These are phyloP conservation scores for Eucalyptus leucophloia DNA, from an alignment of 345 rosid genomes.

Conservation along the genomic window DNA sequence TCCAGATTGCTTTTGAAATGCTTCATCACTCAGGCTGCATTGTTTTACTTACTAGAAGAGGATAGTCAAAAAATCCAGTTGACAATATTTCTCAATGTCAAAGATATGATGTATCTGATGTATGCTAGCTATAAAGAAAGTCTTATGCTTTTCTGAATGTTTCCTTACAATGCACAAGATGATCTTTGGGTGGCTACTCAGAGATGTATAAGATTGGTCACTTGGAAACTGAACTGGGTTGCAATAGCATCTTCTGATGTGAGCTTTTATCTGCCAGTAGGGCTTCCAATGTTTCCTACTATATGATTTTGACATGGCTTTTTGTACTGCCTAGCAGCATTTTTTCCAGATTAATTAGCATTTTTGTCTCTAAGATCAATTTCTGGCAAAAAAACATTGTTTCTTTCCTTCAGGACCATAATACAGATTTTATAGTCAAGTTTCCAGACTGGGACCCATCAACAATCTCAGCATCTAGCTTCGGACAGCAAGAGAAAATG, in stretches of 20 bases:
- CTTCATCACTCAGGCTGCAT: neutral
- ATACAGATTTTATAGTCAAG: constrained; percentile 83
- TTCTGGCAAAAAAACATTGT: neutral
- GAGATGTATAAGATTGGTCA: neutral
- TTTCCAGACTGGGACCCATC: constrained; percentile 93
- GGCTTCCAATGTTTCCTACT: neutral
- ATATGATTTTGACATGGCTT: neutral
- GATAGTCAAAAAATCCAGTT: neutral
- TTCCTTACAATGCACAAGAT: neutral
- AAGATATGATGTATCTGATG: neutral
- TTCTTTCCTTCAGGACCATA: constrained; percentile 53
- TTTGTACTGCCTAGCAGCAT: neutral
- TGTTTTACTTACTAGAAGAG: neutral
- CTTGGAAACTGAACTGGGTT: neutral
- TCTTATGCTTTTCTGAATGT: neutral
- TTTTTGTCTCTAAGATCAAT: neutral
- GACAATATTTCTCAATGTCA: neutral
- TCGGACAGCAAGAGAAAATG: constrained; percentile 12
- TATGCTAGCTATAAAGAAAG: neutral
- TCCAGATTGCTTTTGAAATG: neutral
- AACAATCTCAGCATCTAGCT: constrained; percentile 2
- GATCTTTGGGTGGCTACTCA: neutral
- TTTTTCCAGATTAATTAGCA: neutral
- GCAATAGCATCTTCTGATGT: neutral
- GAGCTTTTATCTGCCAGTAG: neutral